Conservation (phyloP, 2,329 filamentous ascomycete genomes). For the Aspergillus intermedius region DNA sequence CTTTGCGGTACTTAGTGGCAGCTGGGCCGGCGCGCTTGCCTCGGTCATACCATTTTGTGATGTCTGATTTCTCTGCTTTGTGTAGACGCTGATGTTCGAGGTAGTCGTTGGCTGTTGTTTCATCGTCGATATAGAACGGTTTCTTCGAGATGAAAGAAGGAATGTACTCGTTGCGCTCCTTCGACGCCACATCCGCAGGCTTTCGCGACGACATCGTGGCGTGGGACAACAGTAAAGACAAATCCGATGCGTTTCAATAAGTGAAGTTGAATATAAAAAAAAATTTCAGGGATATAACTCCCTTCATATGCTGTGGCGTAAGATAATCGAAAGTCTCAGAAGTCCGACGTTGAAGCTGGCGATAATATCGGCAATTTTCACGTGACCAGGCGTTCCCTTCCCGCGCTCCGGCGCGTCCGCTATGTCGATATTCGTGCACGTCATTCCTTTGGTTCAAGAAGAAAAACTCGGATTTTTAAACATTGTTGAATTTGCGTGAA, state of each 20-base stretch:
- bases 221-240: not conserved
- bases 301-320: not conserved
- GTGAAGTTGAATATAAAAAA: not conserved
- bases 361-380: slow-evolving; percentile 9
- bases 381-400: slow-evolving; percentile 24
- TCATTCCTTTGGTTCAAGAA: slow-evolving; percentile 5
- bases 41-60: slow-evolving; percentile 87
- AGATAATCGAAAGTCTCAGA: not conserved
- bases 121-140: slow-evolving; percentile 85
- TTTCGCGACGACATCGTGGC: slow-evolving; percentile 42
- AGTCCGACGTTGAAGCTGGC: slow-evolving; percentile 2
- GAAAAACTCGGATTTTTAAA: not conserved
- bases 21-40: slow-evolving; percentile 77
- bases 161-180: slow-evolving; percentile 98
- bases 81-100: slow-evolving; percentile 92
- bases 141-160: slow-evolving; percentile 96
- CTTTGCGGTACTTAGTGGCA: slow-evolving; percentile 94
- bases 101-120: slow-evolving; percentile 72
- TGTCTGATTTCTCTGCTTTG: slow-evolving; percentile 55
- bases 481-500: not conserved
- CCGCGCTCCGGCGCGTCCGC: slow-evolving; percentile 15
- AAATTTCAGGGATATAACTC: not conserved
- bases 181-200: slow-evolving; percentile 51
- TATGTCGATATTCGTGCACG: slow-evolving; percentile 6
- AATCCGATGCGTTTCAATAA: not conserved